Conservation (phyloP, 306 rosid genomes). For the Begonia masoniana region DNA sequence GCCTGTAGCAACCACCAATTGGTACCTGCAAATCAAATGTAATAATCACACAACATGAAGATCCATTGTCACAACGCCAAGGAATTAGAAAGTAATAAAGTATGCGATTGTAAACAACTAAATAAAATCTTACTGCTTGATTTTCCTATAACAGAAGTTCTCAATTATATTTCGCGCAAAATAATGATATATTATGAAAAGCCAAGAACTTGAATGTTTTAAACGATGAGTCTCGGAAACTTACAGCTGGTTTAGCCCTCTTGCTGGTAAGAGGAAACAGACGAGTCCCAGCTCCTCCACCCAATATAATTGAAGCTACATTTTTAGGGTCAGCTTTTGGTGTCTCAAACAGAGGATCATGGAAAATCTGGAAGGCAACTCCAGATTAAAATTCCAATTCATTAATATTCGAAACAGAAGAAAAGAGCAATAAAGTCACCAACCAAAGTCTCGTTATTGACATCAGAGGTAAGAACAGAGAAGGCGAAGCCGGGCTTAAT, state of each 20-base stretch:
- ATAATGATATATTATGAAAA: not conserved
- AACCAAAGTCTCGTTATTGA: conserved; percentile 33
- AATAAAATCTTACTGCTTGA: too few species aligned
- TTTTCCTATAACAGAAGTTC: not conserved
- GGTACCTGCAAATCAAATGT: conserved; percentile 51
- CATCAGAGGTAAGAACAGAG: conserved; percentile 46
- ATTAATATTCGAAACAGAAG: too few species aligned
- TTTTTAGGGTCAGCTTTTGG: conserved; percentile 57
- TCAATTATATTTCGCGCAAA: not conserved
- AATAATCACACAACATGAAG: too few species aligned
- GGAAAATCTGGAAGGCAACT: conserved; percentile 29
- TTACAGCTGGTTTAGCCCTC: conserved; percentile 93
- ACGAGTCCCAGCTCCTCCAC: conserved; percentile 97
- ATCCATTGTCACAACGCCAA: not conserved
- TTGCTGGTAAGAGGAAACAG: conserved; percentile 74
- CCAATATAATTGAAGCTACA: conserved; percentile 78
- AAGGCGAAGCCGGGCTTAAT: conserved; percentile 16
- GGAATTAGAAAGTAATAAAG: not conserved
- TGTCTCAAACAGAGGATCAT: conserved; percentile 28
- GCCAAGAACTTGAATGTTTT: not conserved
- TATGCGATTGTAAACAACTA: too few species aligned
- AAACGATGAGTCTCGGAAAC: not conserved
- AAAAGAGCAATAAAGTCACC: conserved; percentile 4
- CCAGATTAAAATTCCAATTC: not conserved
- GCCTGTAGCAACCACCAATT: conserved; percentile 82